Evolutionary conservation across 116 monocot species (phyloP).

Genomic region (Trichopus zeylanicus): DNA sequence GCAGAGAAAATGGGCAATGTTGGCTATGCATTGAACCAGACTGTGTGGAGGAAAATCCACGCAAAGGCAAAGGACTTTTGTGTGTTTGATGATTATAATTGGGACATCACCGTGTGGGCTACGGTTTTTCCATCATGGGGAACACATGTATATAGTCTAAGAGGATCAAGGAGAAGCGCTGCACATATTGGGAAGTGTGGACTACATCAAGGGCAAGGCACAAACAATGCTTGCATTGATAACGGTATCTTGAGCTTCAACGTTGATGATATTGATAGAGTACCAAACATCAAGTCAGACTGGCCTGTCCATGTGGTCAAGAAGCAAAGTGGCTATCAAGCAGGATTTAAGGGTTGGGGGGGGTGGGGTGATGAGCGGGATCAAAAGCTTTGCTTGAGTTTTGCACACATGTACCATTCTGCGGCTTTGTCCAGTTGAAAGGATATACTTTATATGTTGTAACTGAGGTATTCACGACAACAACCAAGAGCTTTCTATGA

Average conservation of each 20-base stretch:
- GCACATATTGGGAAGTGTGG: constrained; percentile 97
- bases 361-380: constrained; percentile 96
- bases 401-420: constrained; percentile 73
- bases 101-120: constrained; percentile 99
- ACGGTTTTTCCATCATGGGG: constrained; percentile 87
- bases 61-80: constrained; percentile 83
- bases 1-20: constrained; percentile 96
- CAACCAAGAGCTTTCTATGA: too few species aligned
- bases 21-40: constrained; percentile 87
- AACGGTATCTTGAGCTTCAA: constrained; percentile 39
- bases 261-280: constrained; percentile 43
- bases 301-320: constrained; percentile 54
- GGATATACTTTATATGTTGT: too few species aligned
- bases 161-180: constrained; percentile 84
- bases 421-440: constrained; percentile 10
- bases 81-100: constrained; percentile 91
- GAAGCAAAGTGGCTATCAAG: constrained; percentile 62
- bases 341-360: constrained; percentile 98
- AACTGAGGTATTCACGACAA: too few species aligned
- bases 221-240: constrained; percentile 53
- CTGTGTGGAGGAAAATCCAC: constrained; percentile 88
- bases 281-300: constrained; percentile 56
- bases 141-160: constrained; percentile 56
- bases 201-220: constrained; percentile 89
- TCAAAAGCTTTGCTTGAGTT: constrained; percentile 80